Conservation (phyloP, 164 flowering plant genomes). For the Liriodendron chinense region DNA sequence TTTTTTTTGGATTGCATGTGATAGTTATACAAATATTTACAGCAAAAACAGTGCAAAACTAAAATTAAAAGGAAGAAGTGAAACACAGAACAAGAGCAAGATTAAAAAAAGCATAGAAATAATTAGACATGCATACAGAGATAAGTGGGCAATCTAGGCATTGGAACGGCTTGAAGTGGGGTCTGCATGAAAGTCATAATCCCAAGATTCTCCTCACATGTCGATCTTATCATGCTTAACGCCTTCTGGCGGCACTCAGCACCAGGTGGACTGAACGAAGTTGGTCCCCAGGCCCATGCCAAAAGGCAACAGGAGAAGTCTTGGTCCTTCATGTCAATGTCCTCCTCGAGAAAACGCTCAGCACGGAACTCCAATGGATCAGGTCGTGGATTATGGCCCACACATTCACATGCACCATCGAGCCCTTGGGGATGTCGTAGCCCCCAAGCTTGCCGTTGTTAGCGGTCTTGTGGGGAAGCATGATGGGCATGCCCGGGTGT, state of each 20-base stretch:
- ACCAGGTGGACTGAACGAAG: constrained; percentile 28
- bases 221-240: constrained; percentile 25
- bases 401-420: constrained; percentile 32
- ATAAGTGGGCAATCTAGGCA: constrained; percentile 27
- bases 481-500: constrained; percentile 41
- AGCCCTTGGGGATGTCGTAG: constrained; percentile 37
- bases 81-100: neutral
- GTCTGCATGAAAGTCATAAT: constrained; percentile 31
- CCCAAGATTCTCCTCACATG: constrained; percentile 33
- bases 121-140: constrained; percentile 9
- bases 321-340: constrained; percentile 38
- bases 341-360: constrained; percentile 34
- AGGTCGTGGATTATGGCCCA: constrained; percentile 38
- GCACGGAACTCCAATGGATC: constrained; percentile 32
- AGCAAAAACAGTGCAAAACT: neutral
- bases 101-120: neutral
- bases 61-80: neutral
- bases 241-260: constrained; percentile 26
- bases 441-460: constrained; percentile 34
- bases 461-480: constrained; percentile 44
- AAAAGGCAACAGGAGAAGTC: constrained; percentile 34
- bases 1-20: neutral
- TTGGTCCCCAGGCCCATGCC: constrained; percentile 34
- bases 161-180: constrained; percentile 25
- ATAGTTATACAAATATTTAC: neutral